These are phyloP conservation scores for Fusarium cyanostomum DNA, from an alignment of 2,329 filamentous ascomycete species.

Conservation along the genomic window DNA sequence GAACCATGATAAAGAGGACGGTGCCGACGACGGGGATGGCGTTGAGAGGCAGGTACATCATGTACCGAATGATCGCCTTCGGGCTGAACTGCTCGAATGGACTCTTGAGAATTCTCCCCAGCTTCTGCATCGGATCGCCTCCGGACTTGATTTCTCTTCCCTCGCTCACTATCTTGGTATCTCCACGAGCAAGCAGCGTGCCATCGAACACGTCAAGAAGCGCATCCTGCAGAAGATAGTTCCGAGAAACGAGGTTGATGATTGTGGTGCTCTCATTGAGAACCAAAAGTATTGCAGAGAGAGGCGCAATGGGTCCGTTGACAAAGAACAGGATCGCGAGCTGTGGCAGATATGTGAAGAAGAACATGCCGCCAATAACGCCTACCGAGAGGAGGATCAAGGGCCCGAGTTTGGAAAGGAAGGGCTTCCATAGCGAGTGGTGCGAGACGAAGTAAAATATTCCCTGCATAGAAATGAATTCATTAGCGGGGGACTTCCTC, in stretches of 20 bases:
- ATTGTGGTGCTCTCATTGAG: constrained; percentile 69
- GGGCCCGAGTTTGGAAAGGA: constrained; percentile 63
- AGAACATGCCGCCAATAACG: constrained; percentile 84
- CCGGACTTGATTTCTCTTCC: constrained; percentile 77
- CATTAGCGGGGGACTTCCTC: constrained; percentile 1
- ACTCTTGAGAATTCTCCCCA: constrained; percentile 66
- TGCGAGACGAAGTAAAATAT: constrained; percentile 68
- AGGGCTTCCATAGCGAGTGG: constrained; percentile 66
- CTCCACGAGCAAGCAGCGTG: constrained; percentile 63
- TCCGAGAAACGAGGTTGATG: constrained; percentile 67
- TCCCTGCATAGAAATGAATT: constrained; percentile 53
- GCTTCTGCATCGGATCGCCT: constrained; percentile 63
- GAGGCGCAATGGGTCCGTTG: constrained; percentile 82
- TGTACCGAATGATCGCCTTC: constrained; percentile 75
- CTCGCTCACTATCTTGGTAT: constrained; percentile 71
- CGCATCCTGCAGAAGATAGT: constrained; percentile 82
- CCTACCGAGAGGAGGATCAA: constrained; percentile 76
- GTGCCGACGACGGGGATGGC: constrained; percentile 93
- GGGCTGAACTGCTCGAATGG: constrained; percentile 67
- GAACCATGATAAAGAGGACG: constrained; percentile 78
- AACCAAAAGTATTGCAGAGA: constrained; percentile 76
- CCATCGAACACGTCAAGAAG: constrained; percentile 91
- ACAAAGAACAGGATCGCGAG: constrained; percentile 83
- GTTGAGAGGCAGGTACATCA: constrained; percentile 91
- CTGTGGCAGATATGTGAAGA: constrained; percentile 87